A percentile compares a stretch with the other conserved stretches of the same genome.
Conservation (phyloP, 495 filamentous ascomycete species). For the Aspergillus indologenus region DNA sequence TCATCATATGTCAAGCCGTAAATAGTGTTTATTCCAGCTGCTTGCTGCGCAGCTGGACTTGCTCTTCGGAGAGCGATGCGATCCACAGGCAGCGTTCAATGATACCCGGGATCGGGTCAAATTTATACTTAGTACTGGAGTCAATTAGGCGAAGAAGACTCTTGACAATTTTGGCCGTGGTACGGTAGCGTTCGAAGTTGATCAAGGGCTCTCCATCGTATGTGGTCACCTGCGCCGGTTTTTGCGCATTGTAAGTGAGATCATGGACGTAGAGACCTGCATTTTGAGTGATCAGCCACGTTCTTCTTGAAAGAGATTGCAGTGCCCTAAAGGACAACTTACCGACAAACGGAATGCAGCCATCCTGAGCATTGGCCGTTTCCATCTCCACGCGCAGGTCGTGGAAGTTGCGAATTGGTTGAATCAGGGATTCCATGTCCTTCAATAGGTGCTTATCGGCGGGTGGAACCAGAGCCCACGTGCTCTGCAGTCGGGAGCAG, state of each 20-base stretch:
- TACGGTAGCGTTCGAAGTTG: slow-evolving; percentile 94
- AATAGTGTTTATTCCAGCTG: slow-evolving; percentile 41
- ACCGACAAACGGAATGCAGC: slow-evolving; percentile 96
- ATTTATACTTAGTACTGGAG: slow-evolving; percentile 83
- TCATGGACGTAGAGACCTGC: slow-evolving; percentile 86
- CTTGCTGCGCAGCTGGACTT: slow-evolving; percentile 64
- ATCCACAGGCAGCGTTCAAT: slow-evolving; percentile 95
- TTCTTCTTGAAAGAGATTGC: background rate
- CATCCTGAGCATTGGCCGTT: slow-evolving; percentile 65
- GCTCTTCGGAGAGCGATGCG: slow-evolving; percentile 78
- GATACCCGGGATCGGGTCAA: slow-evolving; percentile 80
- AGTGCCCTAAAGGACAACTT: slow-evolving; percentile 30
- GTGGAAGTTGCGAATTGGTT: slow-evolving; percentile 87
- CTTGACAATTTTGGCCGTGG: slow-evolving; percentile 89
- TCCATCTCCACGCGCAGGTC: slow-evolving; percentile 92
- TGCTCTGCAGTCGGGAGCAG: slow-evolving; percentile 67
- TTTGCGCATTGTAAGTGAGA: slow-evolving; percentile 92
- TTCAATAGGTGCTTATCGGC: slow-evolving; percentile 68
- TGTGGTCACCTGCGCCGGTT: slow-evolving; percentile 65
- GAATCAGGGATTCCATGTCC: slow-evolving; percentile 80
- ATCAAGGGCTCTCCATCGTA: slow-evolving; percentile 67
- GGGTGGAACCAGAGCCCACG: slow-evolving; percentile 75
- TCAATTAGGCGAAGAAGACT: slow-evolving; percentile 85
- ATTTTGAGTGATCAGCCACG: slow-evolving; percentile 7
- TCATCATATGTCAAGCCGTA: background rate